phyloP scores from a whole-genome alignment of 129 eudicot genomes.

The Solidago caesia region DNA sequence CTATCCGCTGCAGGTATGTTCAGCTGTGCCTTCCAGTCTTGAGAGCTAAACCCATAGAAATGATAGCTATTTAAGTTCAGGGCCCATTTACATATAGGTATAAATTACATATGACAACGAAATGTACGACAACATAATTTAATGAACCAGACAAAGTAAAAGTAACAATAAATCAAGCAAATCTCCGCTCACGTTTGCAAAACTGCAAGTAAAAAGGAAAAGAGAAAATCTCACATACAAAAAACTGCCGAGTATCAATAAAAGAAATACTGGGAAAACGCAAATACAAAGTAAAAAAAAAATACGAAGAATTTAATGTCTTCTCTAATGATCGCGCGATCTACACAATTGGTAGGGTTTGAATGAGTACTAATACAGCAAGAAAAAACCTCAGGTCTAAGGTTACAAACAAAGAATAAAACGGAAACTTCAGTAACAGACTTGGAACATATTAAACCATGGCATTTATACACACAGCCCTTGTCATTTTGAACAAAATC shows the following conservation, averaged over 20 bases:
- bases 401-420: slow-evolving; percentile 4
- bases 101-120: slow-evolving; percentile 1
- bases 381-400: background rate
- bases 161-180: no score
- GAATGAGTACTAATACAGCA: background rate
- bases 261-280: background rate
- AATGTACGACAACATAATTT: background rate
- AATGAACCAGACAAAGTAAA: background rate
- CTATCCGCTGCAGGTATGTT: slow-evolving; percentile 58
- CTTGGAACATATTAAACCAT: background rate
- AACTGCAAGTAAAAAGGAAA: background rate
- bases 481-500: background rate
- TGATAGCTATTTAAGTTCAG: slow-evolving; percentile 27
- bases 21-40: slow-evolving; percentile 66
- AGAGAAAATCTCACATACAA: background rate
- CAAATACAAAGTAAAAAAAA: slow-evolving; percentile 2
- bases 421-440: background rate
- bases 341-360: background rate
- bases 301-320: background rate
- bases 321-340: background rate
- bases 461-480: background rate
- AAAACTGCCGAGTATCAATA: background rate
- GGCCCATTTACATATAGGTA: slow-evolving; percentile 6
- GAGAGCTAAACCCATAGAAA: slow-evolving; percentile 45
- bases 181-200: background rate